Evolutionary conservation across 148 eudicot genomes (phyloP).

Genomic region (Diospyros lotus): DNA sequence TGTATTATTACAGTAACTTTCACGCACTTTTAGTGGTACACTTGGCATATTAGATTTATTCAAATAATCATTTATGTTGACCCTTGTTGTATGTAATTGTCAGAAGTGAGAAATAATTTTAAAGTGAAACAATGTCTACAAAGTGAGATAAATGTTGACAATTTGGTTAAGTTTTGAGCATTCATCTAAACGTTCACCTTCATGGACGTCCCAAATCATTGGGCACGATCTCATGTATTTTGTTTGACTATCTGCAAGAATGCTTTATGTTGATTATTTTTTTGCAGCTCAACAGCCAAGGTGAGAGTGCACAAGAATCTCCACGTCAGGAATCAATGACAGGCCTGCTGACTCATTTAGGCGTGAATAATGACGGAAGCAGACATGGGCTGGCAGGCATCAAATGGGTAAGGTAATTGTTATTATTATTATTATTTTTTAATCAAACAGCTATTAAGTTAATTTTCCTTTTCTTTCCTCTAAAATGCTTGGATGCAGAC

Average conservation of each 20-base stretch:
- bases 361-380: slow-evolving; percentile 32
- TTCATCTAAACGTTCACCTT: not conserved
- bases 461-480: not conserved
- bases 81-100: not conserved
- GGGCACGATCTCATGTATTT: not conserved
- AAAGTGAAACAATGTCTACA: not conserved
- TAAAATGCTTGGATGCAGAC: slow-evolving; percentile 31
- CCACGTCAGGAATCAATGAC: slow-evolving; percentile 40
- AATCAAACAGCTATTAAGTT: slow-evolving; percentile 1
- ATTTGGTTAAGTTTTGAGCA: not conserved
- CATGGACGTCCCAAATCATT: not conserved
- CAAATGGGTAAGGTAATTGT: slow-evolving; percentile 39
- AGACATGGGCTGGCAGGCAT: slow-evolving; percentile 53
- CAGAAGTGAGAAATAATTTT: not conserved
- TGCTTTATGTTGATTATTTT: not conserved
- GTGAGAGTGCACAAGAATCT: slow-evolving; percentile 17
- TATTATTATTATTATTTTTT: not conserved
- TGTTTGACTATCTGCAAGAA: not conserved
- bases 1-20: not conserved
- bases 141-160: not conserved
- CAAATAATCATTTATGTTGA: not conserved
- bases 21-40: too few relatives aligned
- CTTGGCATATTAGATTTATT: not conserved
- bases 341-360: slow-evolving; percentile 27
- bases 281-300: slow-evolving; percentile 26